Evolutionary conservation across 352 stramenopile species (phyloP), one percentile per base, ranked within the genome.

Genomic region (Globisporangium irregulare): DNA sequence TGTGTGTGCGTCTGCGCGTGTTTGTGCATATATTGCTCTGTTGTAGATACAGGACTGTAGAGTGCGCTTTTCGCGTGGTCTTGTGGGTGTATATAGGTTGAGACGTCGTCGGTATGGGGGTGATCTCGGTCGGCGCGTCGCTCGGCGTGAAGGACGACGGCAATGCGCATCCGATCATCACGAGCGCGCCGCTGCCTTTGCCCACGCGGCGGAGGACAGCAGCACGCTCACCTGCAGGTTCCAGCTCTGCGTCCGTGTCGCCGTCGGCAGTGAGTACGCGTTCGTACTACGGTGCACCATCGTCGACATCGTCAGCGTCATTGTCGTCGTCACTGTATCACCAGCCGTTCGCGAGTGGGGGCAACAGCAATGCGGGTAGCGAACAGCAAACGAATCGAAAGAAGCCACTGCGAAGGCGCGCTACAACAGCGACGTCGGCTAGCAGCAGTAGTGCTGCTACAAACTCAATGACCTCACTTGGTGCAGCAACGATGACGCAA

Each of bases 101-200:
- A 29, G 15, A n/a, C 48, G 29, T 27, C 9, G 18, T 29, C 41
- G 8, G 22, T 20, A 93, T 94, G 86, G 86, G 86, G 65, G 77
- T 94, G 29, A 94, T 94, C 77, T 91, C 86, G 15, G 74, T 94
- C 20, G 86, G 86, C 54, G 86, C 86, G 67, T 92, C 86, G 62
- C 75, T 94, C 34, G 86, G 86, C 72, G 84, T 94, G 46, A 78
- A 77, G 43, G 74, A 79, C 32, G 76, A 72, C 43, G 22, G 55
- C 63, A 55, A 59, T 55, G 61, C 41, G 24, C 50, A 56, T 38
- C 50, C 66, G 27, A 58, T 62, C 59, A 50, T 62, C 20, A 41
- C 53, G 0, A 53, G 63, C 3, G 25, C 54, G 48, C 54, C 43
- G 55, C 46, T 55, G 25, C 32, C 63, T 15, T 25, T 63, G 59